Conservation (phyloP, 129 eudicot genomes). For the Centrapalus pauciflorus region DNA sequence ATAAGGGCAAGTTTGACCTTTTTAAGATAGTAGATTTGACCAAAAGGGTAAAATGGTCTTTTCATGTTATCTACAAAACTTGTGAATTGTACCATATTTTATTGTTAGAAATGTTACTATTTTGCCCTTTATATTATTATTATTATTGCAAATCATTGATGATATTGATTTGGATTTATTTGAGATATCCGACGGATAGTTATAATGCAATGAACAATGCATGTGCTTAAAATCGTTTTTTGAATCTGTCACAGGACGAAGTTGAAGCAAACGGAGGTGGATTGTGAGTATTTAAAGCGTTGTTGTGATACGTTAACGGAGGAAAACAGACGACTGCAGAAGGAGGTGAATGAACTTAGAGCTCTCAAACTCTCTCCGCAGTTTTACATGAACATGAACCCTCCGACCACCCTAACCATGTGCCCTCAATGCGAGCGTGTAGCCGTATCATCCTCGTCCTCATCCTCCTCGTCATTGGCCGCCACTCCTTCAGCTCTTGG, state of each 20-base stretch:
- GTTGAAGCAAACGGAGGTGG: slow-evolving; percentile 84
- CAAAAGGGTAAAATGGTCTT: neutral
- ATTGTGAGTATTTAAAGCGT: slow-evolving; percentile 62
- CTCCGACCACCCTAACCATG: slow-evolving; percentile 83
- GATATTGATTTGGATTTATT: too few species aligned
- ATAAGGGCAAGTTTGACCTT: slow-evolving; percentile 8
- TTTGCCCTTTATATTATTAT: too few species aligned
- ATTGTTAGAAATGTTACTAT: too few species aligned
- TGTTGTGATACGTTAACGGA: slow-evolving; percentile 63
- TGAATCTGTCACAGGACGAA: slow-evolving; percentile 78
- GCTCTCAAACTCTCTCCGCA: slow-evolving; percentile 66
- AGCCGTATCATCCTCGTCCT: slow-evolving; percentile 36
- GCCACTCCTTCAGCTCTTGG: slow-evolving; percentile 24
- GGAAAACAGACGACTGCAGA: slow-evolving; percentile 62
- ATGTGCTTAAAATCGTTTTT: too few species aligned
- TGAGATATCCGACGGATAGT: too few species aligned
- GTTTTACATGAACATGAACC: slow-evolving; percentile 70
- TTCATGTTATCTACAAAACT: too few species aligned
- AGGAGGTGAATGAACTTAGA: slow-evolving; percentile 67
- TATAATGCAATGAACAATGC: too few species aligned
- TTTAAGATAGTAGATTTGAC: neutral
- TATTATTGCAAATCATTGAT: too few species aligned
- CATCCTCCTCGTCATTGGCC: slow-evolving; percentile 30
- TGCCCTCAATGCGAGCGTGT: slow-evolving; percentile 89
- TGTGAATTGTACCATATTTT: too few species aligned